phyloP scores from a whole-genome alignment of 2,329 filamentous ascomycete genomes.

The Colletotrichum limetticola region DNA sequence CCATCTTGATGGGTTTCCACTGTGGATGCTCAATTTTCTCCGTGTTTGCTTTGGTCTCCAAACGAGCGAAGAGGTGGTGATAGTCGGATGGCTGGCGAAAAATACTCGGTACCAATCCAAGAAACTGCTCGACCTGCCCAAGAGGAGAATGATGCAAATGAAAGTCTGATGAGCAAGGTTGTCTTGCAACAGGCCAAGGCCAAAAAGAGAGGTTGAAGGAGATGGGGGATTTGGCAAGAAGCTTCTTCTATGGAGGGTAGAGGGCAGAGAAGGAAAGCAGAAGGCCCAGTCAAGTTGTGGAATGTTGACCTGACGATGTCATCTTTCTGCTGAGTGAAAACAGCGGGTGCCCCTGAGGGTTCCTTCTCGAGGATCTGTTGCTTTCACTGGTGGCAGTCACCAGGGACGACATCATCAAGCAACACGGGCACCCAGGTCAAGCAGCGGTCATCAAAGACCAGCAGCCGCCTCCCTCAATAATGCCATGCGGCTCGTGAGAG shows the following conservation, averaged over 20 bases:
- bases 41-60: slow-evolving; percentile 15
- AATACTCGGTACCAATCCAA: slow-evolving; percentile 30
- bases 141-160: slow-evolving; percentile 29
- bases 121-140: slow-evolving; percentile 25
- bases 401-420: not conserved
- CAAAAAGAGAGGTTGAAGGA: slow-evolving; percentile 16
- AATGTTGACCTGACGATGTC: slow-evolving; percentile 2
- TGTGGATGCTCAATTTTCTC: not conserved
- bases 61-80: slow-evolving; percentile 25
- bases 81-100: slow-evolving; percentile 30
- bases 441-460: slow-evolving; percentile 5
- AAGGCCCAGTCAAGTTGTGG: slow-evolving; percentile 1
- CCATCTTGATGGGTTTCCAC: slow-evolving; percentile 2
- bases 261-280: slow-evolving; percentile 12
- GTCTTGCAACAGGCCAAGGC: not conserved
- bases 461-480: not conserved
- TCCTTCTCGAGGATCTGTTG: slow-evolving; percentile 23
- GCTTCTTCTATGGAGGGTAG: not conserved
- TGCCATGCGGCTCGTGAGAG: slow-evolving; percentile 10
- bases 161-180: slow-evolving; percentile 13
- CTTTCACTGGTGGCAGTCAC: slow-evolving; percentile 13
- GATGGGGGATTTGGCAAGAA: slow-evolving; percentile 6
- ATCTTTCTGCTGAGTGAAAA: not conserved
- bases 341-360: slow-evolving; percentile 3
- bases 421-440: not conserved